Base-by-base conservation (phyloP, 2,329 filamentous ascomycete species). In the Fusarium drepaniforme region DNA sequence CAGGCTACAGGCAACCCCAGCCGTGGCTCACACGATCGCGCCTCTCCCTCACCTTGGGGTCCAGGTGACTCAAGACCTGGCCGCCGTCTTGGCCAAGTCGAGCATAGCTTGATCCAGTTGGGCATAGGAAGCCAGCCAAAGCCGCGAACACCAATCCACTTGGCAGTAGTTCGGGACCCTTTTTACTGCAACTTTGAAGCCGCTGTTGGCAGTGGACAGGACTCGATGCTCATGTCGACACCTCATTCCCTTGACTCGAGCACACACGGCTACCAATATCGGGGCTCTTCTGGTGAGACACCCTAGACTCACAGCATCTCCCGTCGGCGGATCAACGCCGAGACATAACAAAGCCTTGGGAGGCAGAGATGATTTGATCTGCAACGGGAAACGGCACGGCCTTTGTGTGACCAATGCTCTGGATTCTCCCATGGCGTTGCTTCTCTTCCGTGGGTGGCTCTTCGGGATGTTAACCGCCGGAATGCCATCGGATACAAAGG, bases 191-290 rank as follows among this genome's bases (percentile, higher is more conserved):
- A 56, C 66, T 42, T 38, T 65, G 42, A 46, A 73, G 66, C 59
- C 51, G 66, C 56, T 49, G 16, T n/a, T 64, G 44, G 51, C 46
- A 61, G 44, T 56, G 44, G 58, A 67, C n/a, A n/a, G 35, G 58
- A 51, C 60, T 73, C 42, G 49, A 60, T 38, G 61, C 59, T 70
- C 51, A 56, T 66, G 30, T 37, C 25, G 53, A 71, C 58, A 42
- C 57, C 72, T 62, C 66, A 77, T 76, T 66, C 67, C 53, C 66
- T 76, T 76, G 73, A 77, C 75, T 76, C 71, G 56, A 61, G 44
- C 44, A 73, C 67, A 64, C 62, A 62, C 46, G 68, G 58, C 25
- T 66, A 60, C 44, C 53, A 57, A 56, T 30, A 56, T 56, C 18
- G 49, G 57, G 58, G 44, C 46, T 37, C 38, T 56, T 23, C 49